These are phyloP conservation scores for Mrakiaceae sp. DNA, from an alignment of 1,284 basidiomycete species.

Conservation along the genomic window DNA sequence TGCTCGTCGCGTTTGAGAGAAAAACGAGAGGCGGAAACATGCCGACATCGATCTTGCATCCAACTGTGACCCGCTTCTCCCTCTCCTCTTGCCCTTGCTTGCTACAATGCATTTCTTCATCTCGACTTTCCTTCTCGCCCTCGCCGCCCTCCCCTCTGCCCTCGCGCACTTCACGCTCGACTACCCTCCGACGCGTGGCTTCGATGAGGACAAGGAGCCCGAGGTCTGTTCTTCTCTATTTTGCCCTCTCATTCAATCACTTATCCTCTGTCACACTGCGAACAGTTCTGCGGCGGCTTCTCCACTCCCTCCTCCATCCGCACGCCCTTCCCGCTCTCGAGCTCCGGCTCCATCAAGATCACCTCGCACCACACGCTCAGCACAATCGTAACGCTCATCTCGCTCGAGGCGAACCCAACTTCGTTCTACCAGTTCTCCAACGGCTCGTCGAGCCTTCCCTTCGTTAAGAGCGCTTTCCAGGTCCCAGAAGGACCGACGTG, in stretches of 20 bases:
- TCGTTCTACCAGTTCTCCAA: constrained; percentile 47
- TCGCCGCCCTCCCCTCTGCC: constrained; percentile 35
- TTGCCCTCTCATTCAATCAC: not conserved
- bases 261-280: not conserved
- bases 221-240: constrained; percentile 38
- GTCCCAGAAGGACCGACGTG: constrained; percentile 48
- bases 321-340: constrained; percentile 51
- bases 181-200: constrained; percentile 54
- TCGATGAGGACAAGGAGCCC: constrained; percentile 48
- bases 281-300: constrained; percentile 36
- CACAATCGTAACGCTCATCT: constrained; percentile 49
- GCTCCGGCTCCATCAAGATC: constrained; percentile 41
- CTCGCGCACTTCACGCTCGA: constrained; percentile 59
- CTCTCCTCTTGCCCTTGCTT: not conserved
- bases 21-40: not conserved
- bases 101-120: constrained; percentile 1
- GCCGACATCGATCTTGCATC: not conserved
- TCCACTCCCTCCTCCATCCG: constrained; percentile 38
- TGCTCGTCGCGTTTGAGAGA: not conserved
- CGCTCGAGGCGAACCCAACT: constrained; percentile 46
- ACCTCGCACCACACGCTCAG: constrained; percentile 50
- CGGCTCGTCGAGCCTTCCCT: constrained; percentile 25
- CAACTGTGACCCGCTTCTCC: not conserved
- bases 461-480: constrained; percentile 42
- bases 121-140: constrained; percentile 21